Base-by-base conservation (phyloP, 192 early-diverging fungal species). In the Spinellus fusiger region DNA sequence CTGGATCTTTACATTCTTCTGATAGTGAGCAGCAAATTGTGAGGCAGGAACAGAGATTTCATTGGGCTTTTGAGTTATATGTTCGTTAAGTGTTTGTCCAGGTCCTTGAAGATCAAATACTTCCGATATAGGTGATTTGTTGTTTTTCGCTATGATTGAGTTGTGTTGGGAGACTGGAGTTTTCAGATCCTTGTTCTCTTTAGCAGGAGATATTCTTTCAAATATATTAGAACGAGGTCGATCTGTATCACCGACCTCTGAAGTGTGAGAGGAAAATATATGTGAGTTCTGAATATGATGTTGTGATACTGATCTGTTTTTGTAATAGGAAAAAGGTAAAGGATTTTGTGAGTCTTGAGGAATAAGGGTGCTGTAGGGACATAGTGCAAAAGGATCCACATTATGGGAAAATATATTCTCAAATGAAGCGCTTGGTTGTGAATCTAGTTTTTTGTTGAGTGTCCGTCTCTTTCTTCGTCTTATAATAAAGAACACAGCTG, bases 11-110 rank as follows among this genome's bases (percentile, higher is more conserved):
- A 12, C 35, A 44, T 49, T 56, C 37, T 23, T 62, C 50, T 20
- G 35, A 16, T 20, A 26, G 18, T 10, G 37, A 1, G 13, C 32
- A 25, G 23, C 27, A 18, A 44, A 53, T 10, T 47, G 56, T 0
- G 22, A 9, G 1, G 57, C 51, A 13, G 48, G 50, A 10, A 49
- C 34, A 3, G 69, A 71, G 31, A 65, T 65, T 26, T 71, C 69
- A 44, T 71, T 71, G n/a, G 69, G 69, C 50, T 71, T 71, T 16
- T 71, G 69, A 38, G 51, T 48, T 12, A 47, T 31, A 5, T 60
- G 38, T 35, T 71, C 69, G 49, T 71, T 71, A 5, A 63, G 69
- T 23, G 61, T 54, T 32, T 71, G 69, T 8, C 69, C 67, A 27
- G 34, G 56, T 22, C 53, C 56, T 18, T 38, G 23, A 9, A 16